These are phyloP conservation scores for Metarhizium rileyi DNA, from an alignment of 2,329 filamentous ascomycete genomes.

Conservation along the genomic window DNA sequence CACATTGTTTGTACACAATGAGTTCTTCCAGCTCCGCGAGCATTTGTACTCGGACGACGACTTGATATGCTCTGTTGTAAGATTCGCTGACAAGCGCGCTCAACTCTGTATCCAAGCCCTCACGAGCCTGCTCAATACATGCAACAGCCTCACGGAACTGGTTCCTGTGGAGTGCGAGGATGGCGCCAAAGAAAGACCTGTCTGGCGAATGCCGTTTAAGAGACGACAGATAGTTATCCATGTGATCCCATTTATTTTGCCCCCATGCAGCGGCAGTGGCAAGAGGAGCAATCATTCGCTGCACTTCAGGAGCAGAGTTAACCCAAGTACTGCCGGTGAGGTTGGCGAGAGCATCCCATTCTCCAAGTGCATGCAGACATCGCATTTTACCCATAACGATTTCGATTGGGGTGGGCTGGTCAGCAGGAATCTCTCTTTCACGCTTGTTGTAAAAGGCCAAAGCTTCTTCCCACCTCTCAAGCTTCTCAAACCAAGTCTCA, in stretches of 20 bases:
- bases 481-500: slow-evolving; percentile 98
- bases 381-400: slow-evolving; percentile 99
- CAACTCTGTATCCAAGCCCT: slow-evolving; percentile 89
- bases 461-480: slow-evolving; percentile 97
- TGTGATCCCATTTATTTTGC: slow-evolving; percentile 90
- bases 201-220: slow-evolving; percentile 94
- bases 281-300: slow-evolving; percentile 82
- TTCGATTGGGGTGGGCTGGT: slow-evolving; percentile 62
- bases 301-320: slow-evolving; percentile 77
- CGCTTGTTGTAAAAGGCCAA: slow-evolving; percentile 84
- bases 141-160: slow-evolving; percentile 85
- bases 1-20: slow-evolving; percentile 93
- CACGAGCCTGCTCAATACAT: slow-evolving; percentile 84
- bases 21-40: slow-evolving; percentile 96
- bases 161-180: slow-evolving; percentile 87
- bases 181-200: slow-evolving; percentile 94
- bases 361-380: slow-evolving; percentile 89
- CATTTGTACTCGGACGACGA: slow-evolving; percentile 99
- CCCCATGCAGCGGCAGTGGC: slow-evolving; percentile 96
- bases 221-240: slow-evolving; percentile 93
- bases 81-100: slow-evolving; percentile 96
- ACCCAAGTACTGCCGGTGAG: slow-evolving; percentile 91
- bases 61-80: slow-evolving; percentile 93
- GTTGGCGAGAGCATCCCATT: slow-evolving; percentile 89
- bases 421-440: slow-evolving; percentile 56